Evolutionary conservation across 2,329 filamentous ascomycete genomes (phyloP).

Genomic region (Volutella citrinella): DNA sequence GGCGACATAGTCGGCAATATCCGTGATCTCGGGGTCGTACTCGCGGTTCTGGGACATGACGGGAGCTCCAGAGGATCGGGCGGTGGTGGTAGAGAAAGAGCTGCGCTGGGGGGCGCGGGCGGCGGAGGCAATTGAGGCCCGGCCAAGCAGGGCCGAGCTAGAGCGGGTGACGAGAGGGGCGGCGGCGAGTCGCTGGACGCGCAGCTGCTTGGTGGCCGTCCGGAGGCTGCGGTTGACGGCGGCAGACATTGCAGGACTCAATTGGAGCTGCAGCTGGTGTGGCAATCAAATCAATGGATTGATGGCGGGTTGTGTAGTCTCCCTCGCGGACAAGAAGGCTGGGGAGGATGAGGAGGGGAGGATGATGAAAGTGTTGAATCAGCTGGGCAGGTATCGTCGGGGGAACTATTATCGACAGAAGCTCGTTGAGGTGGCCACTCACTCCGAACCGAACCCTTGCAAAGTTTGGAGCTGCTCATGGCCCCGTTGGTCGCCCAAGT

Average conservation of each 20-base stretch:
- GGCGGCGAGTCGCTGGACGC: conserved; percentile 37
- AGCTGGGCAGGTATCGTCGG: too few relatives aligned
- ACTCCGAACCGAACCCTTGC: too few relatives aligned
- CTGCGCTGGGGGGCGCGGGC: conserved; percentile 33
- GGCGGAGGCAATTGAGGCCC: too few relatives aligned
- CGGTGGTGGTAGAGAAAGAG: conserved; percentile 49
- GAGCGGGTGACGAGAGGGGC: conserved; percentile 34
- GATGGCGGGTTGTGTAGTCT: too few relatives aligned
- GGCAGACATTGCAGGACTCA: conserved; percentile 45
- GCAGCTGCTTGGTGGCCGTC: conserved; percentile 53
- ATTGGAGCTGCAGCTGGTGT: conserved; percentile 2
- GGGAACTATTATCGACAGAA: too few relatives aligned
- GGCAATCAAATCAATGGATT: too few relatives aligned
- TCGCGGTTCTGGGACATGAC: conserved; percentile 51
- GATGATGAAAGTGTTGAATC: too few relatives aligned
- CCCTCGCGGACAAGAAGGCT: too few relatives aligned
- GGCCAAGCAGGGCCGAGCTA: conserved; percentile 28
- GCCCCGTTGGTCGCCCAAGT: conserved; percentile 8
- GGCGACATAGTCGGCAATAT: conserved; percentile 94
- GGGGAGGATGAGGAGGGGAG: conserved; percentile 2
- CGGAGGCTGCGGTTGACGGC: conserved; percentile 52
- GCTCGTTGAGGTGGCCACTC: too few relatives aligned
- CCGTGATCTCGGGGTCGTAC: conserved; percentile 90
- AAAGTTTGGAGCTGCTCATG: conserved; percentile 10
- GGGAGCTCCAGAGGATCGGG: conserved; percentile 47